phyloP scores from a whole-genome alignment of 2,329 filamentous ascomycete species.

The Trichophyton verrucosum region DNA sequence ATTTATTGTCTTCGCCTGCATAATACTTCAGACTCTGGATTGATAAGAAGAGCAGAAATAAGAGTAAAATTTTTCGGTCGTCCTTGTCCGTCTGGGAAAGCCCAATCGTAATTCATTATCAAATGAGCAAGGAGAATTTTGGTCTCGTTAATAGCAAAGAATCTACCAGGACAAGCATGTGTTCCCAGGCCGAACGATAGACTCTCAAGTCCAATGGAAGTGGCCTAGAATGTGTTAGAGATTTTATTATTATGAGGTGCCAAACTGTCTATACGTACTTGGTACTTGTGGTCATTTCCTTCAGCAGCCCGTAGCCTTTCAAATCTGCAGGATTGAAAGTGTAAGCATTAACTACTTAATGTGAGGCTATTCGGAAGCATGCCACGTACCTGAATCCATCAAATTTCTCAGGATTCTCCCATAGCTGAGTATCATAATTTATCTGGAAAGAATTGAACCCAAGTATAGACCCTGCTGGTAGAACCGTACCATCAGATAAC shows the following conservation, averaged over 20 bases:
- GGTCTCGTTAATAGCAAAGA: slow-evolving; percentile 24
- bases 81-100: slow-evolving; percentile 3
- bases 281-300: neutral
- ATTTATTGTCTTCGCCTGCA: neutral
- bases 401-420: neutral
- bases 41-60: neutral
- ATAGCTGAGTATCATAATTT: neutral
- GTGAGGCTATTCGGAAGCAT: neutral
- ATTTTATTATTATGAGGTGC: neutral
- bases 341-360: neutral
- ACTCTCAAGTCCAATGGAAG: slow-evolving; percentile 9
- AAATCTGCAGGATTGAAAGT: neutral
- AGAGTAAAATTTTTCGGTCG: neutral
- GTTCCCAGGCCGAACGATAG: slow-evolving; percentile 21
- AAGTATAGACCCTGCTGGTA: neutral
- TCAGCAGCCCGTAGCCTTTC: neutral
- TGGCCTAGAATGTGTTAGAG: neutral
- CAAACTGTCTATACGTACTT: neutral
- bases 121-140: slow-evolving; percentile 24
- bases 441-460: neutral
- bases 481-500: neutral
- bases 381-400: neutral
- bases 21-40: neutral
- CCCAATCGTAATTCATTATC: slow-evolving; percentile 24
- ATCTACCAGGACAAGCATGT: slow-evolving; percentile 25